Evolutionary conservation across 2,329 filamentous ascomycete genomes (phyloP), one percentile per base, ranked within the genome.

Genomic region (Scedosporium dehoogii): DNA sequence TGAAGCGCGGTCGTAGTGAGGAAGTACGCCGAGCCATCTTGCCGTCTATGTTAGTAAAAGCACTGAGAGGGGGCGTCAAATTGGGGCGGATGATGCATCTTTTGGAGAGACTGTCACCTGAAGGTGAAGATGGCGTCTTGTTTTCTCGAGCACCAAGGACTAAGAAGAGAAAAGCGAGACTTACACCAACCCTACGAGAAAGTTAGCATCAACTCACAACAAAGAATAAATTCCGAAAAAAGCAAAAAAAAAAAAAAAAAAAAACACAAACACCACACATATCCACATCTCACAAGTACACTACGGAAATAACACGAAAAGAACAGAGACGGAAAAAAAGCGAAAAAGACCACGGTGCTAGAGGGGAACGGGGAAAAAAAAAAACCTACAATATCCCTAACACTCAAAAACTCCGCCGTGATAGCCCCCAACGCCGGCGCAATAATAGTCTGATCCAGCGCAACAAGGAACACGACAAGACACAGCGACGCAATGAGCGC

Each of bases 341-440:
- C 27, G 4, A 33, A 33, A 33, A 9, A 33, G 3, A 7, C 29
- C 29, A 33, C 1, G 29, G 6, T 7, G 58, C 7, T 44, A 27
- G 12, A 59, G 29, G 44, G 10, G 25, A 63, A 16, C 2, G 25
- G 53, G 25, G n/a, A n/a, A n/a, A n/a, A 56, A 57, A 16, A 12
- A 53, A 60, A 58, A 66, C 70, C 62, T 62, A 75, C 78, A 65
- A 81, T 79, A 62, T 81, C 79, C 65, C 75, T 74, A 42, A 78
- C 73, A 58, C 74, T 78, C 53, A 67, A 63, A 60, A 76, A 81
- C 58, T 79, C 70, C 1, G 71, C 70, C 0, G 79, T 81, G 65
- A 83, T 83, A 67, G 79, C 78, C 21, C 79, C 79, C 18, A 82
- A 74, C 1, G 80, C 80, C 14, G 80, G 80, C 5, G 79, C 78